These are phyloP conservation scores for Hyaloscypha variabilis DNA, from an alignment of 495 filamentous ascomycete genomes.

Conservation along the genomic window DNA sequence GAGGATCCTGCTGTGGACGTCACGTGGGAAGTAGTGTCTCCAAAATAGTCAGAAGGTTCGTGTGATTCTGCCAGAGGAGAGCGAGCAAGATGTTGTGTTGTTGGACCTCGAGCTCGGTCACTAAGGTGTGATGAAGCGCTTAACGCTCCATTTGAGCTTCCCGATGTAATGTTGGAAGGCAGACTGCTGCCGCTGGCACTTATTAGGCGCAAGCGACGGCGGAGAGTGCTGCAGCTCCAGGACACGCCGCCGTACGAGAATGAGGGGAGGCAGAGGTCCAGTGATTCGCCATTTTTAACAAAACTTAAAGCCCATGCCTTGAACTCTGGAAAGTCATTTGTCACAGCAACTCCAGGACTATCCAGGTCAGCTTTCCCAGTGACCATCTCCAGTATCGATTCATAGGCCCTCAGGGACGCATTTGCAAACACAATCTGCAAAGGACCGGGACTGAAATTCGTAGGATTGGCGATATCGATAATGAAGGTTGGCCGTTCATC, in stretches of 20 bases:
- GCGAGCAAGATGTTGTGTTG: background rate
- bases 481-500: slow-evolving; percentile 71
- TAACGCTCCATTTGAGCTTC: slow-evolving; percentile 29
- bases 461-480: slow-evolving; percentile 58
- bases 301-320: slow-evolving; percentile 63
- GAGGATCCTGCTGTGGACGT: background rate
- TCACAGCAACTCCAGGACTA: slow-evolving; percentile 35
- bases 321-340: slow-evolving; percentile 54
- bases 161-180: slow-evolving; percentile 35
- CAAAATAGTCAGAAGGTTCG: slow-evolving; percentile 53
- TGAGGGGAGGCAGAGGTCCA: slow-evolving; percentile 48
- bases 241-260: slow-evolving; percentile 55
- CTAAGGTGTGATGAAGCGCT: slow-evolving; percentile 17
- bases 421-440: slow-evolving; percentile 64
- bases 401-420: slow-evolving; percentile 49
- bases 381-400: slow-evolving; percentile 51
- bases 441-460: slow-evolving; percentile 48
- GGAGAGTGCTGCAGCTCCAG: slow-evolving; percentile 67
- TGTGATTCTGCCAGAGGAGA: slow-evolving; percentile 16
- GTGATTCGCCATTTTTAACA: slow-evolving; percentile 46
- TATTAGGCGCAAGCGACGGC: slow-evolving; percentile 64
- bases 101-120: slow-evolving; percentile 11
- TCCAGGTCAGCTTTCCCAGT: slow-evolving; percentile 41
- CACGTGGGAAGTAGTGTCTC: slow-evolving; percentile 28
- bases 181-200: slow-evolving; percentile 43